Percentiles rank a stretch among this genome's conserved stretches.
phyloP scores from a whole-genome alignment of 2,329 filamentous ascomycete genomes.

The Alternaria consortialis region DNA sequence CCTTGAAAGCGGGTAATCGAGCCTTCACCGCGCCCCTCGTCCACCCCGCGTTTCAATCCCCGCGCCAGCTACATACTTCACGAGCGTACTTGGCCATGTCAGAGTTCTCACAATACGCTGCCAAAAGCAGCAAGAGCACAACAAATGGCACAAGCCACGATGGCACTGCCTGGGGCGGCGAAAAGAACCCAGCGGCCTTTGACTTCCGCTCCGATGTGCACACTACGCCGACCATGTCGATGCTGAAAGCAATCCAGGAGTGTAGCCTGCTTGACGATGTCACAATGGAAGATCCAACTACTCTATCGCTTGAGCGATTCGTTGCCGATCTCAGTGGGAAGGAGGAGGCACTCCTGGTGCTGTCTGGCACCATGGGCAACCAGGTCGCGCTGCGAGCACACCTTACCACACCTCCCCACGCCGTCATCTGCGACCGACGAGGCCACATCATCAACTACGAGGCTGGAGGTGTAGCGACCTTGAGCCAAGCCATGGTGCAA shows the following conservation, averaged over 20 bases:
- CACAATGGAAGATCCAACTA: slow-evolving; percentile 80
- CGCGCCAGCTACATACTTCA: slow-evolving; percentile 27
- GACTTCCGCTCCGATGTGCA: slow-evolving; percentile 61
- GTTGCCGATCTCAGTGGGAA: slow-evolving; percentile 78
- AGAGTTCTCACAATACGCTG: slow-evolving; percentile 41
- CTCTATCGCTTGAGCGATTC: slow-evolving; percentile 76
- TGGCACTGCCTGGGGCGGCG: slow-evolving; percentile 48
- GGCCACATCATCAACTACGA: slow-evolving; percentile 79
- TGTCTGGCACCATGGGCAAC: slow-evolving; percentile 95
- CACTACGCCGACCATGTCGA: slow-evolving; percentile 62
- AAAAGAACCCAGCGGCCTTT: slow-evolving; percentile 63
- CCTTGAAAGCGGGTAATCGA: slow-evolving; percentile 14
- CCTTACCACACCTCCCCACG: slow-evolving; percentile 80
- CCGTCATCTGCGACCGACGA: slow-evolving; percentile 79
- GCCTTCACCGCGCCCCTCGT: slow-evolving; percentile 3
- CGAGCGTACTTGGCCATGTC: slow-evolving; percentile 38
- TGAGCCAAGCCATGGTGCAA: slow-evolving; percentile 76
- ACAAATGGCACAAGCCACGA: slow-evolving; percentile 26
- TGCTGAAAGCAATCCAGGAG: slow-evolving; percentile 80
- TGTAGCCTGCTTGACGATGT: slow-evolving; percentile 86
- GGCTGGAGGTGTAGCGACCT: slow-evolving; percentile 72
- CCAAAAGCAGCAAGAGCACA: slow-evolving; percentile 35
- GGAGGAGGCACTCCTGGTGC: slow-evolving; percentile 79
- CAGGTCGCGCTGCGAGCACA: slow-evolving; percentile 83
- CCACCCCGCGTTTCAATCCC: slow-evolving; percentile 19